A percentile compares a stretch with the other conserved stretches of the same genome.
phyloP scores from a whole-genome alignment of 176 grass and related monocot species.

The Carex parvula region DNA sequence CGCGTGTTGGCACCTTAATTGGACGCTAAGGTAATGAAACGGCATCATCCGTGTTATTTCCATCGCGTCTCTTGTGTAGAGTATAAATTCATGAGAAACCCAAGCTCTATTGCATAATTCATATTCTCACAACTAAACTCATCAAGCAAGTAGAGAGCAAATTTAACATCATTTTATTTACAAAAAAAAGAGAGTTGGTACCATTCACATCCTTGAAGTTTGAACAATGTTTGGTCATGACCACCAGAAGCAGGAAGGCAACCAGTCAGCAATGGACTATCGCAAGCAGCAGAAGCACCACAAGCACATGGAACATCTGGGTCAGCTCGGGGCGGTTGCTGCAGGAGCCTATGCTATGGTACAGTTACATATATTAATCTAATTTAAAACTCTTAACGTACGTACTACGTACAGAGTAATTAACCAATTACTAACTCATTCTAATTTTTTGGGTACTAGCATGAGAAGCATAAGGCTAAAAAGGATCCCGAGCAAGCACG shows the following conservation, averaged over 20 bases:
- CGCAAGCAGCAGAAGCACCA: conserved; percentile 46
- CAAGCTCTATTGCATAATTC: background rate
- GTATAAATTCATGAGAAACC: background rate
- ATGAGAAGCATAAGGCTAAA: conserved; percentile 26
- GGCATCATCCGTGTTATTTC: background rate
- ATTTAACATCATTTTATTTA: background rate
- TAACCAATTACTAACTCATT: too few relatives aligned
- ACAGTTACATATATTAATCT: background rate
- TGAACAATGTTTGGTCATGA: background rate
- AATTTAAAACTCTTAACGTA: background rate
- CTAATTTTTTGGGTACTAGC: background rate
- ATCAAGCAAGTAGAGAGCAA: background rate
- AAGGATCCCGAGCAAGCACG: conserved; percentile 15
- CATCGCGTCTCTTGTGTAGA: background rate
- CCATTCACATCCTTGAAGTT: background rate
- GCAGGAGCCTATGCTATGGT: conserved; percentile 29
- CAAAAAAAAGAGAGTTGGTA: background rate
- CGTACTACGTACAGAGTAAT: background rate
- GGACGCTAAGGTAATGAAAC: background rate
- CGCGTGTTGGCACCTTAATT: background rate
- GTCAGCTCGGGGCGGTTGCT: conserved; percentile 27
- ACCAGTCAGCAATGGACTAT: conserved; percentile 5
- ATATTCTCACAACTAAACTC: background rate
- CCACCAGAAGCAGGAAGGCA: conserved; percentile 3
- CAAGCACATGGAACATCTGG: conserved; percentile 49